Base-by-base conservation (phyloP, 345 rosid genomes). In the Sapria himalayana region DNA sequence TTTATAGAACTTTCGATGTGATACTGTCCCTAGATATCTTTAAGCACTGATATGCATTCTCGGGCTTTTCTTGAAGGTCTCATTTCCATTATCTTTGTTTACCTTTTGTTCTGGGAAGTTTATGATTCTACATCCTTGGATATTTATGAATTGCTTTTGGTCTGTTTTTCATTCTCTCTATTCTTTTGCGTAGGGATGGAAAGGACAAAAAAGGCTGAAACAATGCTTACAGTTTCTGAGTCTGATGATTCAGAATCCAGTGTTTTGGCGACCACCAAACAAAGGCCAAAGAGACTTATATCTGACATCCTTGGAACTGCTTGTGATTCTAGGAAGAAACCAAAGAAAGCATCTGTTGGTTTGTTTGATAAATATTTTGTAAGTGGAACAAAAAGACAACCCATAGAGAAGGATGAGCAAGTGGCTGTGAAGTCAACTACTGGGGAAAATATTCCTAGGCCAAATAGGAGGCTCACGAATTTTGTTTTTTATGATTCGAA, bases 271-370 rank as follows among this genome's bases (percentile, higher is more conserved):
- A 9, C 31, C 31, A 24, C 46, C 15, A 27, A 43, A 43, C 21
- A 22, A 11, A 52, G 9, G 31, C 31, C 51, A 57, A 65, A 71
- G 60, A 51, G 65, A 52, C 29, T 13, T 15, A 23, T 48, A 20
- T 37, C 65, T 3, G 62, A 59, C 35, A 54, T 18, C 39, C 32
- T 20, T 4, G 66, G 61, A 15, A 27, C 46, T 9, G 36, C 39
- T 2, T 48, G 54, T 9, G 40, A 40, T 15, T 19, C 68, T 8
- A 34, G 29, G 15, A 74, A 58, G 62, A 69, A 74, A 45, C 86
- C 85, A 0, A 77, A 18, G 74, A 62, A 93, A 20, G 78, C 80
- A 43, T 46, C 78, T 4, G 25, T 64, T 4, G 50, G 54, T 2
- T 19, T 74, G 25, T 51, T 65, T 11, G 63, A 67, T 25, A 58